Evolutionary conservation across 805 yeast genomes (phyloP).

Genomic region (Metschnikowia arizonensis): DNA sequence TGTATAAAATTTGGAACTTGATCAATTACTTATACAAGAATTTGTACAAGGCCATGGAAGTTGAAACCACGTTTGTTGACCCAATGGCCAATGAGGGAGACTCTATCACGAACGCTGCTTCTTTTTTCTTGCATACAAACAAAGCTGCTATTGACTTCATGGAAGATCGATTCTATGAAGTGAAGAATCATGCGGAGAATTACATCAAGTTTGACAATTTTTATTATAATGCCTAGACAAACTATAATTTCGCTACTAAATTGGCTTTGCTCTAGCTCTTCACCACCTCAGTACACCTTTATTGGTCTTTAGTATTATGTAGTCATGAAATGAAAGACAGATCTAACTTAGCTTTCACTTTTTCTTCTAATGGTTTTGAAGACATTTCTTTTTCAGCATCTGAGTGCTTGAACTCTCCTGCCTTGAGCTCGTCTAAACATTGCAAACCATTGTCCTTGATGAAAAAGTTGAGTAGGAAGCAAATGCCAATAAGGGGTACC

Average conservation of each 20-base stretch:
- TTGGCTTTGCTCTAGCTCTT: background rate
- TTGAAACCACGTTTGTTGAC: background rate
- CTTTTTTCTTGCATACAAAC: background rate
- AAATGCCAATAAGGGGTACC: conserved; percentile 34
- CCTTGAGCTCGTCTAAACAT: conserved; percentile 27
- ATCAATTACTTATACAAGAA: background rate
- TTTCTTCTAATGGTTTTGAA: background rate
- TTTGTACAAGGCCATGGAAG: too few relatives aligned
- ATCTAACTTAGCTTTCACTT: too few relatives aligned
- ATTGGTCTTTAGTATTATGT: too few relatives aligned
- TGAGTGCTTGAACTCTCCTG: background rate
- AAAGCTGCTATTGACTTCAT: background rate
- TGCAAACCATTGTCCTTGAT: conserved; percentile 39
- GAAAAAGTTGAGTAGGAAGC: conserved; percentile 29
- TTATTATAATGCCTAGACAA: background rate
- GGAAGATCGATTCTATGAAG: background rate
- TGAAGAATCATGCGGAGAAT: background rate
- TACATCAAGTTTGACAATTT: background rate
- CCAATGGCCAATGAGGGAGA: background rate
- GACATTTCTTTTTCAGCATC: background rate
- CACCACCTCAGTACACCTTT: too few relatives aligned
- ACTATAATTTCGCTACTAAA: background rate
- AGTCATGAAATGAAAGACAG: too few relatives aligned
- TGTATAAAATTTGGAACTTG: background rate
- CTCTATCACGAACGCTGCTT: background rate